Conservation (phyloP, 2,329 filamentous ascomycete genomes). For the Cordyceps cateniannulata region DNA sequence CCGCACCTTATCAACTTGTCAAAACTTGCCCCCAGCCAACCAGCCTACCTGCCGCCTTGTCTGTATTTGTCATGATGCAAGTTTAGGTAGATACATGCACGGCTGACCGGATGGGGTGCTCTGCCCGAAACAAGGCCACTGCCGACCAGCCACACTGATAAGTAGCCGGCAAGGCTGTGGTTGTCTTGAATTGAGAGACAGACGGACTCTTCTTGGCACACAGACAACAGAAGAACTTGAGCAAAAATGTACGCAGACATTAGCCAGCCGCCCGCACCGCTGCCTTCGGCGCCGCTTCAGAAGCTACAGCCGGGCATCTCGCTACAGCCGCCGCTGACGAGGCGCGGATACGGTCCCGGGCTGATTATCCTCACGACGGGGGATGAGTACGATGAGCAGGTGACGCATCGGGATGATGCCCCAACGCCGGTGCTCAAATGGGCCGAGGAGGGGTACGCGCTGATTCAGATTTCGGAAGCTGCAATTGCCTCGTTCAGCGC, state of each 20-base stretch:
- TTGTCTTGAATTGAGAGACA: background rate
- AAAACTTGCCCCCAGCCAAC: too few species aligned
- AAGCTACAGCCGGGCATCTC: background rate
- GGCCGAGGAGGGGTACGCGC: constrained; percentile 30
- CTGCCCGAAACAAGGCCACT: background rate
- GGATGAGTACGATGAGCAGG: background rate
- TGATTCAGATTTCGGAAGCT: constrained; percentile 17
- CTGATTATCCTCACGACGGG: constrained; percentile 22
- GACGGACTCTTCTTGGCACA: background rate
- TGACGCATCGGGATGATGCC: constrained; percentile 10
- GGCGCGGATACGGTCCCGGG: constrained; percentile 27
- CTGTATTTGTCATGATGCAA: background rate
- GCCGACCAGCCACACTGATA: background rate
- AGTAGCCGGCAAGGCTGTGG: background rate
- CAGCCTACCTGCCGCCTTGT: too few species aligned
- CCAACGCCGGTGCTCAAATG: constrained; percentile 26
- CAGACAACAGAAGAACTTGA: too few species aligned
- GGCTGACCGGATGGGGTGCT: background rate
- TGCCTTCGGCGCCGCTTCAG: background rate
- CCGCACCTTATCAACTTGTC: background rate
- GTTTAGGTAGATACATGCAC: too few species aligned
- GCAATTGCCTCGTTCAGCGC: background rate
- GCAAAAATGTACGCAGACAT: background rate
- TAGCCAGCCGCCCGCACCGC: background rate
- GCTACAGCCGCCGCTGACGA: constrained; percentile 23